Conservation (phyloP, 2,329 filamentous ascomycete genomes). For the Fusarium redolens region DNA sequence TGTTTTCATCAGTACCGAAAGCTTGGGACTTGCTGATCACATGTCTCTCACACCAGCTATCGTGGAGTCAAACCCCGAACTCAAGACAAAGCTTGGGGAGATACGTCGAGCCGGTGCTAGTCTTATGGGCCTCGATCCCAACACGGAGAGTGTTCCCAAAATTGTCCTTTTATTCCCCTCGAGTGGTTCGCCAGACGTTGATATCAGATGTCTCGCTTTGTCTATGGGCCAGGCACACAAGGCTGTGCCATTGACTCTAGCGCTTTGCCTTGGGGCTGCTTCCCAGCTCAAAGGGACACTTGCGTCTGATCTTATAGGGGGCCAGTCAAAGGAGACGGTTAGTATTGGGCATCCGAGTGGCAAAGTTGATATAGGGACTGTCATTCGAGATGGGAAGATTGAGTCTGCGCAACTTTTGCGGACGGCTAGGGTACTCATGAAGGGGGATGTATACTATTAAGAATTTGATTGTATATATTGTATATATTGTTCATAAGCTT, state of each 20-base stretch:
- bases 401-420: conserved; percentile 58
- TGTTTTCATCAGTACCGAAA: conserved; percentile 67
- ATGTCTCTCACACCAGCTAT: conserved; percentile 64
- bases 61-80: conserved; percentile 58
- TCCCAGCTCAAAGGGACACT: conserved; percentile 59
- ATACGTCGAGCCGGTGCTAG: conserved; percentile 69
- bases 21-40: conserved; percentile 60
- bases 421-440: conserved; percentile 63
- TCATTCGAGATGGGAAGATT: conserved; percentile 53
- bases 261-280: conserved; percentile 62
- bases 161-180: conserved; percentile 62
- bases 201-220: conserved; percentile 61
- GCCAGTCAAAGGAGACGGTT: conserved; percentile 44
- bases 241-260: conserved; percentile 66
- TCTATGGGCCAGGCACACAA: conserved; percentile 68
- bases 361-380: conserved; percentile 58
- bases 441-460: conserved; percentile 59
- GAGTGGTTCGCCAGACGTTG: conserved; percentile 43
- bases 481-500: background rate
- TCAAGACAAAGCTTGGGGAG: conserved; percentile 62
- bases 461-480: background rate
- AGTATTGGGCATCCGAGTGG: conserved; percentile 61
- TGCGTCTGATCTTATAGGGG: conserved; percentile 48
- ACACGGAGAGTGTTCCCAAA: conserved; percentile 67
- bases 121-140: conserved; percentile 68